Evolutionary conservation across 345 rosid species (phyloP), one percentile per base, ranked within the genome.

Genomic region (Gossypium anomalum): DNA sequence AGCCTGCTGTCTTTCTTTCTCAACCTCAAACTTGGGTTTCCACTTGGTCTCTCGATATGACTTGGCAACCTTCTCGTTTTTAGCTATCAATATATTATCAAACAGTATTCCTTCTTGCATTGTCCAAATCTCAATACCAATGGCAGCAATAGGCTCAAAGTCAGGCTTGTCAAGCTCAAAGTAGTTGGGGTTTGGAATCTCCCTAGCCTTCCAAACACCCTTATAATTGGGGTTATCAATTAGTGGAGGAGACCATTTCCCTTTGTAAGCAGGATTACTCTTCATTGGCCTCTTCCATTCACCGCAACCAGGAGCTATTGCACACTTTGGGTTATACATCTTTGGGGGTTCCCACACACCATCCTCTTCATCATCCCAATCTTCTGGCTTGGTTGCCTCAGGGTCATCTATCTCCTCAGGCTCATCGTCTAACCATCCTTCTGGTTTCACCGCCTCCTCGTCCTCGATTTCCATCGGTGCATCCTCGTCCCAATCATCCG

Each of bases 351-450:
- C 97, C 93, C 94, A 92, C 79, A 86, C 89, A 76, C 97, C 97
- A 81, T 92, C 97, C 82, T 92, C 97, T 80, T 92, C 97, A 13
- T 92, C 97, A 84, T 92, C 95, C 97, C 97, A 90, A 78, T 92
- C 97, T 74, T 90, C 95, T 12, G 97, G 97, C 68, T 92, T 92
- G 43, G 89, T 73, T 6, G 97, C 97, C 20, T 92, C 97, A 4
- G 95, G 97, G 74, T 92, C 97, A 23, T 92, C 92, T 3, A 92
- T 79, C 79, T 92, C 97, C 79, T 92, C 97, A 64, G 97, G 89
- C 83, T 92, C 95, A 47, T 92, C 92, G 67, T 90, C 95, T 63
- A 92, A 80, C 97, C 95, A 92, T 67, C 95, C 97, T 75, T 90
- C 90, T 2, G 97, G 97, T 86, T 92, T 90, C 81, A 78, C 89